Base-by-base conservation (phyloP, 192 early-diverging fungal species). In the Entrophospora sp. region DNA sequence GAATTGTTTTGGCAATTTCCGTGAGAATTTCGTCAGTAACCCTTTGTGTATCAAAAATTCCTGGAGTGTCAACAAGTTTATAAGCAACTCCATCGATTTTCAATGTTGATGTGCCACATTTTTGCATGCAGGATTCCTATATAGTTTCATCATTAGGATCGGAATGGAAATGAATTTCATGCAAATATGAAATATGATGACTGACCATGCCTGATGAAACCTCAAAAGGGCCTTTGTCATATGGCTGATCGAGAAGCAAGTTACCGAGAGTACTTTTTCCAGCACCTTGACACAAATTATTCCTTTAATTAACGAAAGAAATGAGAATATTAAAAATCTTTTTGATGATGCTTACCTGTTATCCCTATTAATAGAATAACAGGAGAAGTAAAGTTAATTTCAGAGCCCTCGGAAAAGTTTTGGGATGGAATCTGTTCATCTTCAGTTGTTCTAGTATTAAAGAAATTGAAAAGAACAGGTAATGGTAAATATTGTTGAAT, bases 231-330 rank as follows among this genome's bases (percentile, higher is more conserved):
- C 45, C 61, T 10, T 48, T 8, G 14, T 46, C 61, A 30, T 44
- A 0, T 48, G 30, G n/a, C 24, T 34, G 16, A 10, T 32, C 2
- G 25, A 63, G 42, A 44, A 63, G 42, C 5, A 63, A 25, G 12
- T 63, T 63, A 14, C 61, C 61, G 2, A 63, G 44, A 32, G 61
- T 63, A 63, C 43, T 63, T 63, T 63, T 63, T 44, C 61, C 61
- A 14, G 61, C 61, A 45, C 61, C 61, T 63, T 38, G 22, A 40
- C 14, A 40, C 14, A 27, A 16, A 38, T 31, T 42, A 25, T 24
- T 27, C 20, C 12, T 57, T 59, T 59, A 59, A 59, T 38, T 38
- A 59, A 40, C 10, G 13, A 27, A 24, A 40, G 34, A 42, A 25
- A 59, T 38, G 12, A 59, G 20, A 59, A 9, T 14, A 37, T 18